These are phyloP conservation scores for Clavariopsis aquatica DNA, from an alignment of 495 filamentous ascomycete species.

Conservation along the genomic window DNA sequence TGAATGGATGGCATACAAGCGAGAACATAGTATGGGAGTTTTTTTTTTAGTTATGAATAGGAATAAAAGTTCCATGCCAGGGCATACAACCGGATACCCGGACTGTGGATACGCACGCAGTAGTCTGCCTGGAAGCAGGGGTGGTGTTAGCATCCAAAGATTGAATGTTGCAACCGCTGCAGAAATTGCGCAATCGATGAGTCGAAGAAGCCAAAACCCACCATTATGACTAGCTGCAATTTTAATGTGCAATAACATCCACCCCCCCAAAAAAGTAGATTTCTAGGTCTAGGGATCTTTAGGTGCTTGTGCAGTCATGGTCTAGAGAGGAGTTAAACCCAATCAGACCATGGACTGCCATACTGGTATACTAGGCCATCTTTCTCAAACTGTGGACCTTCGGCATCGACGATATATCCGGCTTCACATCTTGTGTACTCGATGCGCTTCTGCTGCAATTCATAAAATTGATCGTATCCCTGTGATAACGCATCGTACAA, in stretches of 20 bases:
- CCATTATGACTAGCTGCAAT: background rate
- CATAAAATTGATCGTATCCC: slow-evolving; percentile 61
- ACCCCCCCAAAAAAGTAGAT: no score
- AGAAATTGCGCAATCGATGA: slow-evolving; percentile 13
- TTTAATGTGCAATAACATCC: background rate
- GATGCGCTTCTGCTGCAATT: slow-evolving; percentile 50
- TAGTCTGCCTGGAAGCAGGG: background rate
- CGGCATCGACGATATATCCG: slow-evolving; percentile 62
- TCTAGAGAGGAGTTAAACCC: slow-evolving; percentile 13
- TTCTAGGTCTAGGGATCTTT: no score
- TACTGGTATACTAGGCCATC: slow-evolving; percentile 37
- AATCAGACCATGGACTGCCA: slow-evolving; percentile 42
- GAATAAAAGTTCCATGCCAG: background rate
- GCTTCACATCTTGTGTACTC: slow-evolving; percentile 59
- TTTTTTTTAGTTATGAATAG: background rate
- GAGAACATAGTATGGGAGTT: no score
- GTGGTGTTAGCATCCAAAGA: background rate
- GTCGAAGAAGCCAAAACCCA: background rate
- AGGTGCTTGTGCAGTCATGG: background rate
- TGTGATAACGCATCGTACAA: slow-evolving; percentile 49
- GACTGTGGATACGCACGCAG: background rate
- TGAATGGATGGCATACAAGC: background rate
- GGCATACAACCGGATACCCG: slow-evolving; percentile 6
- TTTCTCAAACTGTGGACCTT: slow-evolving; percentile 52
- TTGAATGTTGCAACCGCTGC: slow-evolving; percentile 14